These are phyloP conservation scores for Beta vulgaris DNA, from an alignment of 148 eudicot genomes.

Conservation along the genomic window DNA sequence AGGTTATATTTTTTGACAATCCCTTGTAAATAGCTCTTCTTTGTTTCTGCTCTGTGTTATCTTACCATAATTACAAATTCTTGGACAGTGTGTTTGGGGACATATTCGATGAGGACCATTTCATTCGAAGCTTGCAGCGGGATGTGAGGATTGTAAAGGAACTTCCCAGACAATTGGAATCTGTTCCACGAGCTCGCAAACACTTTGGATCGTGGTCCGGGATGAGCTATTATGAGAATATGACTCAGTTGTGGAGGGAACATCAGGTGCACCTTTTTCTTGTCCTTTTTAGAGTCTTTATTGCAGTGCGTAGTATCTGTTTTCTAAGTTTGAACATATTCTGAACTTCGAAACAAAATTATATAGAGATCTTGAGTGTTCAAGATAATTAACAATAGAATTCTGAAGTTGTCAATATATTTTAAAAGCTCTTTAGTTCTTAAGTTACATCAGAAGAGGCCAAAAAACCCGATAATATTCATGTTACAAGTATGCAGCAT, in stretches of 20 bases:
- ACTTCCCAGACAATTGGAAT: slow-evolving; percentile 68
- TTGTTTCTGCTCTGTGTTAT: slow-evolving; percentile 8
- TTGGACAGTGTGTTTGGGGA: slow-evolving; percentile 70
- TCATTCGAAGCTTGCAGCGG: slow-evolving; percentile 52
- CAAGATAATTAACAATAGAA: too few relatives aligned
- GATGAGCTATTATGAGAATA: slow-evolving; percentile 74
- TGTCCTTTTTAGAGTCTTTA: not conserved
- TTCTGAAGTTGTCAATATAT: not conserved
- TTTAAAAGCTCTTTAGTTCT: not conserved
- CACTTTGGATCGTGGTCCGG: slow-evolving; percentile 88
- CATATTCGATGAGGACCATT: slow-evolving; percentile 72
- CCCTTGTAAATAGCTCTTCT: slow-evolving; percentile 10
- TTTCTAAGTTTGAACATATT: not conserved
- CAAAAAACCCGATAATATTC: not conserved
- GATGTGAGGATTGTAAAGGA: slow-evolving; percentile 75
- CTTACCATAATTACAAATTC: slow-evolving; percentile 19
- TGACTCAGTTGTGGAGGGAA: slow-evolving; percentile 73
- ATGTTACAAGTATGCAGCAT: too few relatives aligned
- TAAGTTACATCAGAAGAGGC: not conserved
- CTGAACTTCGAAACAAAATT: not conserved
- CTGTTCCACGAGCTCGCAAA: slow-evolving; percentile 84
- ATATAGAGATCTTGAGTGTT: not conserved
- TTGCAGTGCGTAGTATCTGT: not conserved
- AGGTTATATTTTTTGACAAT: slow-evolving; percentile 50
- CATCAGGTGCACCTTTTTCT: slow-evolving; percentile 43